phyloP scores from a whole-genome alignment of 495 filamentous ascomycete species.

The Tuber magnatum region DNA sequence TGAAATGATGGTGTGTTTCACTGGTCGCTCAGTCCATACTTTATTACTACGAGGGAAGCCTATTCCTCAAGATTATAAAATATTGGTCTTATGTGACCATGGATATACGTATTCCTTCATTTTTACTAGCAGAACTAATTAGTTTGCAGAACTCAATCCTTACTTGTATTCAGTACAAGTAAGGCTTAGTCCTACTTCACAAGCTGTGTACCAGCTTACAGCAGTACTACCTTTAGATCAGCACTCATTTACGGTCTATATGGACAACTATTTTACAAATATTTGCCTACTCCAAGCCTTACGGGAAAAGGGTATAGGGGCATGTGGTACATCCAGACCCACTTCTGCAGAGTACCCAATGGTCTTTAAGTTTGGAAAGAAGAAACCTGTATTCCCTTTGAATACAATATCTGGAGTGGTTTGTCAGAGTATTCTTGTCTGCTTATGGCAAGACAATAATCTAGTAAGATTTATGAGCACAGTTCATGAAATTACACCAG shows the following conservation, averaged over 20 bases:
- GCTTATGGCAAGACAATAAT: too few relatives aligned
- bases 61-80: conserved; percentile 13
- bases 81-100: background rate
- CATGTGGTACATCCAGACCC: conserved; percentile 1
- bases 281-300: conserved; percentile 1
- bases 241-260: background rate
- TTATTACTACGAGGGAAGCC: conserved; percentile 13
- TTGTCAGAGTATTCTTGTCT: too few relatives aligned
- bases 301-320: background rate
- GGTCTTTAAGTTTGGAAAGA: too few relatives aligned
- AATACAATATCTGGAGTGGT: too few relatives aligned
- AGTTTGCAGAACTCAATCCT: background rate
- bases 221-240: background rate
- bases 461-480: too few relatives aligned
- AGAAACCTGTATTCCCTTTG: too few relatives aligned
- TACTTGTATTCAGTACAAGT: background rate
- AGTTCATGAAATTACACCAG: too few relatives aligned
- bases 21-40: conserved; percentile 8
- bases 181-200: background rate
- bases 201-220: conserved; percentile 8
- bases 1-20: too few relatives aligned
- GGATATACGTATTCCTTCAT: background rate
- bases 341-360: too few relatives aligned
- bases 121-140: background rate
- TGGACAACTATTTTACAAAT: background rate